phyloP scores from a whole-genome alignment of 352 stramenopile species.

The Elongisporangium undulatum region DNA sequence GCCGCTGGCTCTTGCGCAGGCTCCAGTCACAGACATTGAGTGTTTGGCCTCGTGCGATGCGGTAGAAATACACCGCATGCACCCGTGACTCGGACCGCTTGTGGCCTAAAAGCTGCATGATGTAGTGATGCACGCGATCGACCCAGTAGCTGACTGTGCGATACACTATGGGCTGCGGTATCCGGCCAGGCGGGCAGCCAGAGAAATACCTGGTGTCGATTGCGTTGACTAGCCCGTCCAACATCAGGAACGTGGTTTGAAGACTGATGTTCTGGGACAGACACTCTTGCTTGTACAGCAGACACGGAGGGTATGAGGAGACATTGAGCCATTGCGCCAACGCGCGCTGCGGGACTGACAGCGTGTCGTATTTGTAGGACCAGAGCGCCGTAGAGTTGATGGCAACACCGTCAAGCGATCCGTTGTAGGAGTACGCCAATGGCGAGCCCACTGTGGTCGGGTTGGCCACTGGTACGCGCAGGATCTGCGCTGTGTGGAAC shows the following conservation, averaged over 20 bases:
- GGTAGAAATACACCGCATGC: neutral
- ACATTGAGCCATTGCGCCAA: conserved; percentile 9
- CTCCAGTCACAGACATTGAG: neutral
- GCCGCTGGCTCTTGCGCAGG: conserved; percentile 2
- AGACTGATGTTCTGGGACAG: conserved; percentile 10
- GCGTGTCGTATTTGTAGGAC: conserved; percentile 9
- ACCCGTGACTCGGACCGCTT: neutral
- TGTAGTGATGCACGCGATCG: conserved; percentile 28
- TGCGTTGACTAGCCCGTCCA: conserved; percentile 21
- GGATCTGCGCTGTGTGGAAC: neutral
- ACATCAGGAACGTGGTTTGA: conserved; percentile 20
- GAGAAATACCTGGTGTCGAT: neutral
- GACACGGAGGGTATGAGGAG: neutral
- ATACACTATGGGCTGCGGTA: neutral
- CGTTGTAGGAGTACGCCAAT: neutral
- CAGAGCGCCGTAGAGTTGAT: neutral
- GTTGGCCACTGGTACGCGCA: neutral
- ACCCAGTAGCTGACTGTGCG: conserved; percentile 13
- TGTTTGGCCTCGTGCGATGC: neutral
- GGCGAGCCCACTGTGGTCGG: neutral
- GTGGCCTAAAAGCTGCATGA: conserved; percentile 21
- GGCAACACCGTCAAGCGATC: neutral
- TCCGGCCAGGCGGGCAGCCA: neutral
- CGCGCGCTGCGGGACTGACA: conserved; percentile 14
- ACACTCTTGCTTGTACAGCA: conserved; percentile 7